Evolutionary conservation across 148 eudicot genomes (phyloP).

Genomic region (Arctostaphylos glauca): DNA sequence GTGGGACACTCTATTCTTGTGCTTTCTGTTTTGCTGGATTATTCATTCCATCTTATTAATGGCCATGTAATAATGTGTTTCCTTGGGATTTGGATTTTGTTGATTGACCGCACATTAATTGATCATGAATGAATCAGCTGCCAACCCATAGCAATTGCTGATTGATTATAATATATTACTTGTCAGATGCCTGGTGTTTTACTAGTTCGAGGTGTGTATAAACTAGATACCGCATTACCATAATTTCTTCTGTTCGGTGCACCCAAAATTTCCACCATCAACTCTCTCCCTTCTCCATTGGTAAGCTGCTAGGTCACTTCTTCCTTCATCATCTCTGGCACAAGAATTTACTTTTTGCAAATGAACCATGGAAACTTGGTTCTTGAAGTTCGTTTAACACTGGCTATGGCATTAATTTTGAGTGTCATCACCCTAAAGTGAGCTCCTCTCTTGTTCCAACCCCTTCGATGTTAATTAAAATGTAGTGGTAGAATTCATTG

Average conservation of each 20-base stretch:
- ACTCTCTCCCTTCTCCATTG: background rate
- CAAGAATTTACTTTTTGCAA: too few relatives aligned
- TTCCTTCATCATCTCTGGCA: too few relatives aligned
- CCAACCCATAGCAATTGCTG: background rate
- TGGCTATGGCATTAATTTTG: background rate
- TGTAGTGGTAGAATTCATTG: too few relatives aligned
- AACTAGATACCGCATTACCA: background rate
- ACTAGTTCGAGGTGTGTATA: background rate
- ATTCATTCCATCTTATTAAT: background rate
- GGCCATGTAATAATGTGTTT: background rate
- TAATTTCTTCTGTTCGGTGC: background rate
- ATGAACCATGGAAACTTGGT: too few relatives aligned
- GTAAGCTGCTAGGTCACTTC: background rate
- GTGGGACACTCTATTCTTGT: background rate
- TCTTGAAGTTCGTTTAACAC: background rate
- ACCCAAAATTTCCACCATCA: background rate
- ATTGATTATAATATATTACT: background rate
- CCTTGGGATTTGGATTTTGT: background rate
- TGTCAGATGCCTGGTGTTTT: background rate
- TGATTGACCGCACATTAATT: background rate
- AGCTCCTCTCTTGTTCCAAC: background rate
- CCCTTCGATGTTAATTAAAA: background rate
- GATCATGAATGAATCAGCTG: background rate
- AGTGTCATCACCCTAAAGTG: background rate
- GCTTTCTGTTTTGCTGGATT: background rate